Conservation (phyloP, 1,139 yeast species). For the Kodamaea arcana region DNA sequence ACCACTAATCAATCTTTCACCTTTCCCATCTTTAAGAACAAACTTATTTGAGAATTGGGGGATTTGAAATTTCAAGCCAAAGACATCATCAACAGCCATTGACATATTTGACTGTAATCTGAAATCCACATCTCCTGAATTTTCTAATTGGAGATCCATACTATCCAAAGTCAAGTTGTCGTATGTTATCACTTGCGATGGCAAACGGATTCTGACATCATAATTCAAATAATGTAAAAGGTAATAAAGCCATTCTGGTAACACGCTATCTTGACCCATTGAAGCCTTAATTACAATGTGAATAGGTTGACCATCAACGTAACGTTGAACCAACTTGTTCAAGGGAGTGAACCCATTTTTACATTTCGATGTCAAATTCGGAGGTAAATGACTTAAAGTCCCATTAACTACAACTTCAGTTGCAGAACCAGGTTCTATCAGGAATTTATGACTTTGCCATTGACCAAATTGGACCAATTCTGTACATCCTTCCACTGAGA, state of each 20-base stretch:
- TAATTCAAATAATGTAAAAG: conserved; percentile 14
- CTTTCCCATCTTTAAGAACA: conserved; percentile 6
- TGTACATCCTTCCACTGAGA: conserved; percentile 25
- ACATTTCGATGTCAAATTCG: conserved; percentile 16
- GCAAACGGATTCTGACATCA: conserved; percentile 10
- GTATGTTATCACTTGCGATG: conserved; percentile 4
- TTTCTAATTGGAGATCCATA: conserved; percentile 10
- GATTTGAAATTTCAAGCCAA: conserved; percentile 13
- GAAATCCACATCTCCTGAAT: conserved; percentile 4
- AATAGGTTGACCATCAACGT: conserved; percentile 19
- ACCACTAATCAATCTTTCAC: conserved; percentile 11
- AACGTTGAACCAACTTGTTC: conserved; percentile 19
- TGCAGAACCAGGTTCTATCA: conserved; percentile 15
- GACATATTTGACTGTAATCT: conserved; percentile 12
- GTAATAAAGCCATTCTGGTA: conserved; percentile 27
- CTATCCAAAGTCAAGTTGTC: conserved; percentile 3
- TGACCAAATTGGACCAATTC: conserved; percentile 20
- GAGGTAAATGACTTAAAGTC: conserved; percentile 16
- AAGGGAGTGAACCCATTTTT: conserved; percentile 19
- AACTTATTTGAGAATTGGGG: conserved; percentile 15
- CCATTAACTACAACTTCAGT: conserved; percentile 16
- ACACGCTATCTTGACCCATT: conserved; percentile 10
- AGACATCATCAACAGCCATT: conserved; percentile 8
- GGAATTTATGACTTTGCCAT: conserved; percentile 19
- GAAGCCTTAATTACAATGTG: conserved; percentile 14